Evolutionary conservation across 2,329 filamentous ascomycete genomes (phyloP), one percentile per base, ranked within the genome.

Genomic region (Sclerotinia subarctica): DNA sequence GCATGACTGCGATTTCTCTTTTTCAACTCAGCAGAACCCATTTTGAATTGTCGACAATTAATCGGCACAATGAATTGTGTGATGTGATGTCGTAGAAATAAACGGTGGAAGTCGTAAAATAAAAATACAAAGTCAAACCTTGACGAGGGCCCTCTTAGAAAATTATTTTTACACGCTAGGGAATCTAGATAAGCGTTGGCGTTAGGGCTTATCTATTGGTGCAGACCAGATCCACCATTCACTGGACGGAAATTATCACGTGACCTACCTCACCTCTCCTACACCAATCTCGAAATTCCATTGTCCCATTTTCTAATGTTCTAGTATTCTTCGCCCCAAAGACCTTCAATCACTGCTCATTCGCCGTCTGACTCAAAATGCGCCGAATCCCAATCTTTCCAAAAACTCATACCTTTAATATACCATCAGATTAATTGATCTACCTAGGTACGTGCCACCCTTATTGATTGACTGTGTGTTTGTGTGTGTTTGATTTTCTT

Each of bases 1-100:
- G 72, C 73, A 70, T 77, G 76, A 71, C 75, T 76, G 70, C 76
- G 74, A 73, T 77, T 78, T 68, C 76, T 75, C 72, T 78, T 78
- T 67, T 77, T 78, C 44, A 75, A 54, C 42, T 77, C 74, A 47
- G 66, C 35, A 24, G 72, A 69, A 66, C 75, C 73, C 76, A 75
- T 75, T 46, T 69, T 73, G 58, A 35, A 29, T 5, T 5, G 17
- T 65, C 6, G 21, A n/a, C 19, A 21, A 5, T 44, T 19, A 26
- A 24, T 46, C 21, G 7, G 26, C 46, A 29, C 29, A 35, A 13
- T 56, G 10, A 35, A 32, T 35, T 35, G 6, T 42, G 13, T 56
- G 29, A 35, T 56, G 38, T 35, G 53, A n/a, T 56, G n/a, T 57
- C 38, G 38, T 17, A 42, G 38, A 15, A 42, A 42, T 42, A 15